Evolutionary conservation across 2,329 filamentous ascomycete genomes (phyloP).

Genomic region (Chaetomium sp.): DNA sequence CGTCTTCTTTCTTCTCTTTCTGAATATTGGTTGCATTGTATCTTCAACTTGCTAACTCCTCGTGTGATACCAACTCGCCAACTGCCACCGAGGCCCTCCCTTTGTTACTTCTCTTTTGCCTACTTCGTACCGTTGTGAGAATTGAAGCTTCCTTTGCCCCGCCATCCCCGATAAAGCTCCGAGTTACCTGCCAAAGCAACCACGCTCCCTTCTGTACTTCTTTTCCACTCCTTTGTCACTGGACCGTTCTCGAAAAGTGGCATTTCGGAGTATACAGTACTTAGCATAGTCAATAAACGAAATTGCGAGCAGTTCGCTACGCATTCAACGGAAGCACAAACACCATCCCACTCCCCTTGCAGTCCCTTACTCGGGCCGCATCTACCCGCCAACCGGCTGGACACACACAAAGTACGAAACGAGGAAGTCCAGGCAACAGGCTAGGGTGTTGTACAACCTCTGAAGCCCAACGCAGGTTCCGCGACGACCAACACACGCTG

Average conservation of each 20-base stretch:
- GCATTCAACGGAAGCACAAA: background rate
- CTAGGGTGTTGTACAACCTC: background rate
- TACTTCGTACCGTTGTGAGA: conserved; percentile 6
- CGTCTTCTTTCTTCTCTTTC: background rate
- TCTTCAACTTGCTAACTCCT: background rate
- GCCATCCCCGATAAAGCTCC: background rate
- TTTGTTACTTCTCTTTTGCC: background rate
- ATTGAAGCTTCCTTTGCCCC: conserved; percentile 2
- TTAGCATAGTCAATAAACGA: conserved; percentile 48
- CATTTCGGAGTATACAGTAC: conserved; percentile 31
- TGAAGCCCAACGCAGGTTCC: too few relatives aligned
- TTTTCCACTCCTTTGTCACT: conserved; percentile 9
- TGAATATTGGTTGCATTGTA: background rate
- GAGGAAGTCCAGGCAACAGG: background rate
- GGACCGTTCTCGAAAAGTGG: conserved; percentile 5
- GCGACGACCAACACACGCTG: background rate
- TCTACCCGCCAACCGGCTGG: too few relatives aligned
- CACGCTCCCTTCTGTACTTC: conserved; percentile 1
- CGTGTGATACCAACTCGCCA: background rate
- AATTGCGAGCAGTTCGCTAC: conserved; percentile 26
- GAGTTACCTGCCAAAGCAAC: too few relatives aligned
- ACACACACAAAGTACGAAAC: background rate
- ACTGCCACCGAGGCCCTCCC: background rate
- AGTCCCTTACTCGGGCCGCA: too few relatives aligned
- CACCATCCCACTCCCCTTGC: too few relatives aligned